Evolutionary conservation across 306 rosid genomes (phyloP).

Genomic region (Hippophae rhamnoides): DNA sequence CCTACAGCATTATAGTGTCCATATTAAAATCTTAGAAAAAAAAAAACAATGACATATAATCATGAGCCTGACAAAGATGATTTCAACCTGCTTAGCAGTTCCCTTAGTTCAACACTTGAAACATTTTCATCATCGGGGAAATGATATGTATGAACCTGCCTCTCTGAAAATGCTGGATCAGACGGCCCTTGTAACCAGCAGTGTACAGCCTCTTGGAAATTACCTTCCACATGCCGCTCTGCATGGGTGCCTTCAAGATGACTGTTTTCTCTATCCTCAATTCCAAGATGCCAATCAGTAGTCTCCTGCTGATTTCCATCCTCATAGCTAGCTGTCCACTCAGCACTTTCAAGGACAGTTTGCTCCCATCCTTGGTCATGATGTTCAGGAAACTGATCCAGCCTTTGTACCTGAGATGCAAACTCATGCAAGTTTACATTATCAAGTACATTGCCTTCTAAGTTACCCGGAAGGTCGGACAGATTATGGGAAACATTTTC

Average conservation of each 20-base stretch:
- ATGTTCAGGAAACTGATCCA: constrained; percentile 22
- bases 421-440: constrained; percentile 34
- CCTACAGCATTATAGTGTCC: constrained; percentile 38
- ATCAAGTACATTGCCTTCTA: constrained; percentile 25
- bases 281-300: constrained; percentile 56
- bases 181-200: constrained; percentile 81
- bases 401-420: constrained; percentile 34
- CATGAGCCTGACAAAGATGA: constrained; percentile 4
- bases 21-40: constrained; percentile 1
- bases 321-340: constrained; percentile 30
- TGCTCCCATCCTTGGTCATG: constrained; percentile 20
- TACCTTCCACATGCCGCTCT: constrained; percentile 65
- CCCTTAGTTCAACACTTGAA: constrained; percentile 74
- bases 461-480: constrained; percentile 20
- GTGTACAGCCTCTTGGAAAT: constrained; percentile 78
- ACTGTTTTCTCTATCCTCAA: constrained; percentile 47
- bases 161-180: constrained; percentile 48
- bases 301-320: constrained; percentile 42
- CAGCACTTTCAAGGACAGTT: constrained; percentile 27
- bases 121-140: constrained; percentile 83
- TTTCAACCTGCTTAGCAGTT: constrained; percentile 70
- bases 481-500: constrained; percentile 23
- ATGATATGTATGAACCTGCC: constrained; percentile 51
- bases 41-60: constrained; percentile 9
- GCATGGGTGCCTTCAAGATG: constrained; percentile 49